Evolutionary conservation across 208 protist species (phyloP).

Genomic region (Trypanosoma avium): DNA sequence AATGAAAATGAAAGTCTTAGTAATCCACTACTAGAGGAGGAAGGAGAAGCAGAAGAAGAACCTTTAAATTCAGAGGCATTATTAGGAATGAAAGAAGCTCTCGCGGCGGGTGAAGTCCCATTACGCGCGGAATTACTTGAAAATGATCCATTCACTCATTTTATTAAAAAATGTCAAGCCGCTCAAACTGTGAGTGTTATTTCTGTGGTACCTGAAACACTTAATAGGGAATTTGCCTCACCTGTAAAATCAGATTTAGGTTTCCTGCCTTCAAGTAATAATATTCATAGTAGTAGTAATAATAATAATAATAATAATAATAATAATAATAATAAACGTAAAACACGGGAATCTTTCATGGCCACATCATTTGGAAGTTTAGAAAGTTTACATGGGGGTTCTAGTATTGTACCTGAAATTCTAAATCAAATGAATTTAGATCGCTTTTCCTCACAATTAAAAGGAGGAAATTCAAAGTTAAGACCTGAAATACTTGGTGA

Average conservation of each 20-base stretch:
- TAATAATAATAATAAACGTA: too few species aligned
- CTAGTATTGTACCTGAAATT: background rate
- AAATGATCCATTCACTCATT: background rate
- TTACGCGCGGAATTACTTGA: constrained; percentile 16
- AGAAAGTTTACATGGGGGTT: constrained; percentile 17
- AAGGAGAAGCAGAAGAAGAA: background rate
- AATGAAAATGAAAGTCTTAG: too few species aligned
- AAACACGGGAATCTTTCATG: background rate
- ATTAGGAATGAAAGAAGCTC: constrained; percentile 3
- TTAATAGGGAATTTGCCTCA: background rate
- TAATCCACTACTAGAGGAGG: background rate
- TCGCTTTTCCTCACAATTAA: constrained; percentile 19
- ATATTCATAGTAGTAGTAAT: background rate
- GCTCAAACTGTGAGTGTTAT: background rate
- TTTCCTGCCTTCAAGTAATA: background rate
- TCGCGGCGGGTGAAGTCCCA: constrained; percentile 11
- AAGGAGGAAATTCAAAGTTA: background rate
- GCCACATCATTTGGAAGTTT: constrained; percentile 9
- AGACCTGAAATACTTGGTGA: constrained; percentile 6
- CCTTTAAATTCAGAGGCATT: constrained; percentile 14
- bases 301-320: too few species aligned
- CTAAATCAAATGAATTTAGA: constrained; percentile 22
- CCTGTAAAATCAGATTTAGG: background rate
- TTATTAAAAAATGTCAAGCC: background rate
- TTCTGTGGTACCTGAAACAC: constrained; percentile 1